Conservation (phyloP, 2,329 filamentous ascomycete genomes). For the Paecilomyces dactylethromorphus region DNA sequence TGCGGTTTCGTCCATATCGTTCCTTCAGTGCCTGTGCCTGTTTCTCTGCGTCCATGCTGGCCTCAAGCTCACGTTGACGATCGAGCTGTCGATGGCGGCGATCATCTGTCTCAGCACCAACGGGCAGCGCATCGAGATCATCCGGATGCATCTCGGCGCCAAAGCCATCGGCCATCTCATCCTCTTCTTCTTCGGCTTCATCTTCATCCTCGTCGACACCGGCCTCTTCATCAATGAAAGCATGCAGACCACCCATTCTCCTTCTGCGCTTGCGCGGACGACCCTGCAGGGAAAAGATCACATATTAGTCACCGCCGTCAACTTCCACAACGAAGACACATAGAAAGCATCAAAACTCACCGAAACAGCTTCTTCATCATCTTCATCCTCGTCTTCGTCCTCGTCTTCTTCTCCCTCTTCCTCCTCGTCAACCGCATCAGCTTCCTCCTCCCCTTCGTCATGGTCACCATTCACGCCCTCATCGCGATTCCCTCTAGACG, state of each 20-base stretch:
- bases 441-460: constrained; percentile 55
- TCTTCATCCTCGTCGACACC: constrained; percentile 94
- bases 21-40: constrained; percentile 81
- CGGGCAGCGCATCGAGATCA: constrained; percentile 70
- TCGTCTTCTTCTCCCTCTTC: constrained; percentile 47
- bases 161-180: constrained; percentile 75
- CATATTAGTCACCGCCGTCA: background rate
- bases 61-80: constrained; percentile 78
- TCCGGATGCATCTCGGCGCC: constrained; percentile 87
- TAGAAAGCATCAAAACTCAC: constrained; percentile 23
- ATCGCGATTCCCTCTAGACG: constrained; percentile 25
- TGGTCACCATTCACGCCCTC: constrained; percentile 32
- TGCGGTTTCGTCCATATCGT: constrained; percentile 75
- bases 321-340: background rate
- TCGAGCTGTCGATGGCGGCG: constrained; percentile 90
- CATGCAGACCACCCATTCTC: constrained; percentile 61
- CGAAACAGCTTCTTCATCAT: constrained; percentile 54
- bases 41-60: constrained; percentile 87
- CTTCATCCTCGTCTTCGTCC: constrained; percentile 36
- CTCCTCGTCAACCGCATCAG: constrained; percentile 35
- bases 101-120: constrained; percentile 77
- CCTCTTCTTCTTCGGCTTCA: constrained; percentile 81
- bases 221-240: constrained; percentile 96
- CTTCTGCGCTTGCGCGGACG: constrained; percentile 74
- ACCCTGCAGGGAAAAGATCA: constrained; percentile 35